phyloP scores from a whole-genome alignment of 73 alveolate species.

The Urostyla sp. region DNA sequence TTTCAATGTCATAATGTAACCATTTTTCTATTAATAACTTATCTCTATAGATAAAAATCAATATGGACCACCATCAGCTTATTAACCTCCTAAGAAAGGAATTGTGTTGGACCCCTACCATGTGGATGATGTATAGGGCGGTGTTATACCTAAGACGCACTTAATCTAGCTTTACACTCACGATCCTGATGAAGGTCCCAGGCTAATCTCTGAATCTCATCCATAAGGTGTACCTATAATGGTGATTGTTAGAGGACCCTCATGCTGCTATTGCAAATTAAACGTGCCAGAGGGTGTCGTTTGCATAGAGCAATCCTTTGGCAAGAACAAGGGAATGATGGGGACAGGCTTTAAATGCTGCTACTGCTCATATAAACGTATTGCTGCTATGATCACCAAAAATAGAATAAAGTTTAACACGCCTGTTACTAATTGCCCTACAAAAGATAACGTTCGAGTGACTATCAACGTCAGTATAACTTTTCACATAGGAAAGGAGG shows the following conservation, averaged over 20 bases:
- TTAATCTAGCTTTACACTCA: conserved; percentile 53
- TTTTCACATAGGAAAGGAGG: conserved; percentile 65
- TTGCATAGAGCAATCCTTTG: conserved; percentile 67
- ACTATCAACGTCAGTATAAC: conserved; percentile 66
- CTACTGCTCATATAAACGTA: conserved; percentile 60
- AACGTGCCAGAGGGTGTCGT: conserved; percentile 75
- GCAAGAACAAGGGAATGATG: conserved; percentile 64
- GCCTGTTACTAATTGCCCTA: conserved; percentile 68
- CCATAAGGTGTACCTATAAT: conserved; percentile 64
- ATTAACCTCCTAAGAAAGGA: neutral
- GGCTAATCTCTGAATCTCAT: conserved; percentile 58
- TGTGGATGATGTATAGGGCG: conserved; percentile 50
- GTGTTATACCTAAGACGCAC: conserved; percentile 63
- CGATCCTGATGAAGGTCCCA: conserved; percentile 68
- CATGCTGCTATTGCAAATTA: conserved; percentile 63
- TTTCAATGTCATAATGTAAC: no score
- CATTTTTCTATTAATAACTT: neutral
- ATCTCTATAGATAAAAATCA: neutral
- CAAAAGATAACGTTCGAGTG: conserved; percentile 74
- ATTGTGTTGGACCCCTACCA: no score
- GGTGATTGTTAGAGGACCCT: conserved; percentile 62
- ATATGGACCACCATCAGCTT: neutral
- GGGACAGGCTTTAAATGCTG: conserved; percentile 71
- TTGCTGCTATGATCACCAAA: conserved; percentile 75
- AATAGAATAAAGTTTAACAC: conserved; percentile 61